A percentile compares a stretch with the other conserved stretches of the same genome.
phyloP scores from a whole-genome alignment of 805 yeast genomes.

The Lipomyces starkeyi region DNA sequence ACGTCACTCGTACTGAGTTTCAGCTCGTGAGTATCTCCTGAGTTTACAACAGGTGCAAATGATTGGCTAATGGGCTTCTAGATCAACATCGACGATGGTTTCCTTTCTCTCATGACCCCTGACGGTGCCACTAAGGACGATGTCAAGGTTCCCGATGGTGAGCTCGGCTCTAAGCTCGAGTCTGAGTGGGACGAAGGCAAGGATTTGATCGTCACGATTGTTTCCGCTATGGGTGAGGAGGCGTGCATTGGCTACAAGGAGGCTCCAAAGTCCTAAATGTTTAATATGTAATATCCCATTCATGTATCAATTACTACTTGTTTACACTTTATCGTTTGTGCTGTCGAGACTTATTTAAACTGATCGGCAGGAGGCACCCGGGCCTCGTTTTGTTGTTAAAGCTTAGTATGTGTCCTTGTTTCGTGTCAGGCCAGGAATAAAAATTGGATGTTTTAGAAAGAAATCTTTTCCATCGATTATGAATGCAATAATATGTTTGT shows the following conservation, averaged over 20 bases:
- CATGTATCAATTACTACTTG: slow-evolving; percentile 4
- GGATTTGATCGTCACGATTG: slow-evolving; percentile 95
- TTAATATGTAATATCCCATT: slow-evolving; percentile 5
- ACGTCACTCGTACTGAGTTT: slow-evolving; percentile 93
- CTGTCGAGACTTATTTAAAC: background rate
- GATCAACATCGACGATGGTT: slow-evolving; percentile 98
- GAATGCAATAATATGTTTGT: background rate
- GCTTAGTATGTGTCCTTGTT: background rate
- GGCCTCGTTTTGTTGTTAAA: slow-evolving; percentile 3
- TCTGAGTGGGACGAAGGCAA: slow-evolving; percentile 96
- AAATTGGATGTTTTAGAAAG: slow-evolving; percentile 11
- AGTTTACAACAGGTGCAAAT: background rate
- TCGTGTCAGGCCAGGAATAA: slow-evolving; percentile 21
- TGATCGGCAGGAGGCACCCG: slow-evolving; percentile 13
- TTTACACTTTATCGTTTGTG: slow-evolving; percentile 6
- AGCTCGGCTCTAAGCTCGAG: slow-evolving; percentile 91
- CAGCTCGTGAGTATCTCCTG: slow-evolving; percentile 56
- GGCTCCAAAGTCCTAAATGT: slow-evolving; percentile 72
- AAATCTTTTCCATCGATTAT: background rate
- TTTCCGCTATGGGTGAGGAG: slow-evolving; percentile 99
- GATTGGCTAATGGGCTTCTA: slow-evolving; percentile 39
- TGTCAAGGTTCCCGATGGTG: slow-evolving; percentile 98
- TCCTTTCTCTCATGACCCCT: slow-evolving; percentile 91
- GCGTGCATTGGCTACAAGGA: slow-evolving; percentile 98
- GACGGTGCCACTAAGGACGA: slow-evolving; percentile 99